These are phyloP conservation scores for Wallacemonas sp. DNA, from an alignment of 208 protist genomes.

Conservation along the genomic window DNA sequence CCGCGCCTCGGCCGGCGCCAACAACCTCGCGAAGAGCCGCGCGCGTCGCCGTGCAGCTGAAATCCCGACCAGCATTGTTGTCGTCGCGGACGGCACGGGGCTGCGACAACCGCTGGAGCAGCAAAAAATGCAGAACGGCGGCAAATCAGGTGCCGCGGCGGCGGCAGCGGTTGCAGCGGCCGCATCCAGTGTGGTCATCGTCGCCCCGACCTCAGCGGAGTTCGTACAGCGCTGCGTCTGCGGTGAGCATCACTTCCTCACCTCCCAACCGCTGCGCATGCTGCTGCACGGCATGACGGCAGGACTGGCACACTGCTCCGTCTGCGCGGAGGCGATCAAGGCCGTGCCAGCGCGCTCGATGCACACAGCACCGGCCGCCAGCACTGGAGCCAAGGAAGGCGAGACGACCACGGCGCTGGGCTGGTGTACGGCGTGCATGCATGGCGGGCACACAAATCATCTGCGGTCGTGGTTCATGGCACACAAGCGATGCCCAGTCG, in stretches of 20 bases:
- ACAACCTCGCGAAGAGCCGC: not conserved
- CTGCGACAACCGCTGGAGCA: conserved; percentile 9
- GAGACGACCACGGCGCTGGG: conserved; percentile 40
- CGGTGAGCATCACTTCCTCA: conserved; percentile 27
- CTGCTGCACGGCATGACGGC: conserved; percentile 11
- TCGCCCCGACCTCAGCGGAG: not conserved
- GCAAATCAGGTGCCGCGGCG: not conserved
- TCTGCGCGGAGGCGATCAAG: conserved; percentile 42
- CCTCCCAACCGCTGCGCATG: conserved; percentile 13
- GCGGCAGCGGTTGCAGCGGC: conserved; percentile 8
- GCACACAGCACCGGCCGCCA: not conserved
- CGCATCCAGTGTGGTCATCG: not conserved
- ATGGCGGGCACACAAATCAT: conserved; percentile 85
- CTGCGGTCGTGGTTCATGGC: conserved; percentile 76
- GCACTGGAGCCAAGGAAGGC: conserved; percentile 4
- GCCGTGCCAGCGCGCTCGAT: conserved; percentile 21
- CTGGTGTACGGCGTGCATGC: conserved; percentile 80
- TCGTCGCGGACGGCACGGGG: conserved; percentile 9
- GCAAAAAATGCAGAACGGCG: not conserved
- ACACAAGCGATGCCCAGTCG: conserved; percentile 70
- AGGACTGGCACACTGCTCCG: conserved; percentile 35
- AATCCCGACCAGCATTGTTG: conserved; percentile 6
- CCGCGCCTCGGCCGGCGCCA: not conserved
- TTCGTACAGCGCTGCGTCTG: conserved; percentile 24
- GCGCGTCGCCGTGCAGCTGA: not conserved